Evolutionary conservation across 2,329 filamentous ascomycete species (phyloP).

Genomic region (Trichoderma atrobrunneum): DNA sequence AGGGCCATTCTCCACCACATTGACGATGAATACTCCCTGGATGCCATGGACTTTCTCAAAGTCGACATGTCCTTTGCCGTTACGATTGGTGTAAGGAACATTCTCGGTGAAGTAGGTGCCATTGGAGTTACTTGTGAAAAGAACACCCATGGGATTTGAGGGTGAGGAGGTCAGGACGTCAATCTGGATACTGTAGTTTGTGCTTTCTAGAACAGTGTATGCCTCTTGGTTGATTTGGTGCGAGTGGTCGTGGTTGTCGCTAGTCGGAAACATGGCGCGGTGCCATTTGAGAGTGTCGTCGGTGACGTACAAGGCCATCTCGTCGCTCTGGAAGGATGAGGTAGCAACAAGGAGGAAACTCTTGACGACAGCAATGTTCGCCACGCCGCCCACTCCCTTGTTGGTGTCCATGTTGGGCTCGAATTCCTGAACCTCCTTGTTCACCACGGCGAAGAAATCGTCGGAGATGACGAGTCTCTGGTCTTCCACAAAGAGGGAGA

Average conservation of each 20-base stretch:
- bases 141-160: constrained; percentile 72
- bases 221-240: constrained; percentile 69
- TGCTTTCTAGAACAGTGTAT: constrained; percentile 93
- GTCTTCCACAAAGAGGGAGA: constrained; percentile 68
- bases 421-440: constrained; percentile 55
- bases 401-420: constrained; percentile 76
- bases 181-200: constrained; percentile 95
- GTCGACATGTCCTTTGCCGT: constrained; percentile 72
- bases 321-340: constrained; percentile 73
- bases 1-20: constrained; percentile 82
- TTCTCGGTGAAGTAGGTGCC: constrained; percentile 95
- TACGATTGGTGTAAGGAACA: constrained; percentile 87
- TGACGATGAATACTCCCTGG: constrained; percentile 88
- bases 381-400: constrained; percentile 72
- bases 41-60: constrained; percentile 93
- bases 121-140: constrained; percentile 96
- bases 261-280: constrained; percentile 79
- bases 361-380: constrained; percentile 80
- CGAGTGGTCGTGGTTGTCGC: constrained; percentile 72
- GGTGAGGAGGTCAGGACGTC: constrained; percentile 75
- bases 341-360: constrained; percentile 83
- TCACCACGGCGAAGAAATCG: constrained; percentile 66
- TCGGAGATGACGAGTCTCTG: constrained; percentile 80
- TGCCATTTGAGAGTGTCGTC: constrained; percentile 85
- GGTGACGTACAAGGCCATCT: constrained; percentile 88